These are phyloP conservation scores for Teunomyces gatunensis DNA, from an alignment of 805 yeast species.

Conservation along the genomic window DNA sequence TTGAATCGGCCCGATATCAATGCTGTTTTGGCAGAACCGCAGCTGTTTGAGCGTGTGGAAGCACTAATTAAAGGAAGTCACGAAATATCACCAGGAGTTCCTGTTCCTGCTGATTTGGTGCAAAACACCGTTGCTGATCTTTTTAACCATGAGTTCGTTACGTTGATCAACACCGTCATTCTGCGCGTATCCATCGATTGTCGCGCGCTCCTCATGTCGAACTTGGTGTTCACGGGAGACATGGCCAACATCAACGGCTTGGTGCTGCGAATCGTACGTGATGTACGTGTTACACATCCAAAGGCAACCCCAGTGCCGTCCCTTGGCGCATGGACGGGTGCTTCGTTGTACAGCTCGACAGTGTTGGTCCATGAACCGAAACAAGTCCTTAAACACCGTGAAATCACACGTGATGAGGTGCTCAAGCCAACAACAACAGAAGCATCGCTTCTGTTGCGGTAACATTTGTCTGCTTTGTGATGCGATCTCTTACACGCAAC, in stretches of 20 bases:
- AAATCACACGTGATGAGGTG: slow-evolving; percentile 19
- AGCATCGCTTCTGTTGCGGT: no score
- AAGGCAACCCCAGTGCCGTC: slow-evolving; percentile 9
- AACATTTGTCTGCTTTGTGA: no score
- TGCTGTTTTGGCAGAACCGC: slow-evolving; percentile 6
- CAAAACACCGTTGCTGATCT: slow-evolving; percentile 13
- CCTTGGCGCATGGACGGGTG: slow-evolving; percentile 33
- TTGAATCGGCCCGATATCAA: slow-evolving; percentile 10
- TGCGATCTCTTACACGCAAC: no score
- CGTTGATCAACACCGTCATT: slow-evolving; percentile 8
- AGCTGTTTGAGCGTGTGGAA: slow-evolving; percentile 17
- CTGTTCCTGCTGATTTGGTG: slow-evolving; percentile 11
- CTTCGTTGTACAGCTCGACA: slow-evolving; percentile 27
- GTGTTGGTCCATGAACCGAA: slow-evolving; percentile 14
- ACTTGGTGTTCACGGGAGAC: slow-evolving; percentile 25
- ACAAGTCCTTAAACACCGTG: slow-evolving; percentile 17
- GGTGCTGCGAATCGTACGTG: slow-evolving; percentile 14
- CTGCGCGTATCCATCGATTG: slow-evolving; percentile 18
- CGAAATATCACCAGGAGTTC: slow-evolving; percentile 11
- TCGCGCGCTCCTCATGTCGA: slow-evolving; percentile 13
- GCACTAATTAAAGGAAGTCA: slow-evolving; percentile 11
- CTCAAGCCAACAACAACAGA: slow-evolving; percentile 2
- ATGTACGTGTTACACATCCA: slow-evolving; percentile 6
- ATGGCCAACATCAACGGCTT: slow-evolving; percentile 23
- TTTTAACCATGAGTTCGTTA: slow-evolving; percentile 6